Base-by-base conservation (phyloP, 495 filamentous ascomycete genomes). In the Hyphodiscus hymeniophilus region DNA sequence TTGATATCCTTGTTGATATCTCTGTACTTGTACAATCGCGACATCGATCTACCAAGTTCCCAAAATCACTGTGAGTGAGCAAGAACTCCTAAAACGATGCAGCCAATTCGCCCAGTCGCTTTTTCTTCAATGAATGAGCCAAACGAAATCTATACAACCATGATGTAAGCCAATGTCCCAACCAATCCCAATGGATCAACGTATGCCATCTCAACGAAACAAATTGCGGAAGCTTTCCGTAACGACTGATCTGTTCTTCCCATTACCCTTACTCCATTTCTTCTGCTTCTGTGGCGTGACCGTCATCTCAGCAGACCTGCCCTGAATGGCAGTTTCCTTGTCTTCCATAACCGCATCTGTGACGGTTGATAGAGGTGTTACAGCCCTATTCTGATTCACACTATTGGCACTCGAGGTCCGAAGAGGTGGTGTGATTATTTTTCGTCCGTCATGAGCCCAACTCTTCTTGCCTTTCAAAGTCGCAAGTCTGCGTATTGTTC, bases 321-420 rank as follows among this genome's bases (percentile, higher is more conserved):
- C 30, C 20, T 48, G 50, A n/a, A 26, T 36, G 7, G 45, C 26
- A 32, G 47, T 53, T 24, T 53, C 50, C 43, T 50, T 57, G 8
- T 42, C 55, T 28, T 50, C 55, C 28, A 41, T 42, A 5, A 16
- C 11, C n/a, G 43, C 10, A 39, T 51, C 55, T 17, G 31, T 16
- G 8, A 50, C 34, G 2, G 40, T 51, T 16, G 55, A 26, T 7
- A 50, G 31, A 32, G 42, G 18, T 2, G 43, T 33, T 15, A 33
- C 21, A 38, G 8, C 17, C 15, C 52, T 38, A 13, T 23, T 41
- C 24, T 53, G 50, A 30, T 22, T 46, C 12, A 54, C 17, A 43
- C 58, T 58, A 26, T 58, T 58, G 12, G 55, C 51, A 34, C 52
- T 56, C 11, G 55, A 61, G 17, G 55, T 57, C 33, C 57, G 26